Percentiles rank a stretch among this genome's conserved stretches.
These are phyloP conservation scores for Spinacia oleracea DNA, from an alignment of 179 eudicot genomes.

Conservation along the genomic window DNA sequence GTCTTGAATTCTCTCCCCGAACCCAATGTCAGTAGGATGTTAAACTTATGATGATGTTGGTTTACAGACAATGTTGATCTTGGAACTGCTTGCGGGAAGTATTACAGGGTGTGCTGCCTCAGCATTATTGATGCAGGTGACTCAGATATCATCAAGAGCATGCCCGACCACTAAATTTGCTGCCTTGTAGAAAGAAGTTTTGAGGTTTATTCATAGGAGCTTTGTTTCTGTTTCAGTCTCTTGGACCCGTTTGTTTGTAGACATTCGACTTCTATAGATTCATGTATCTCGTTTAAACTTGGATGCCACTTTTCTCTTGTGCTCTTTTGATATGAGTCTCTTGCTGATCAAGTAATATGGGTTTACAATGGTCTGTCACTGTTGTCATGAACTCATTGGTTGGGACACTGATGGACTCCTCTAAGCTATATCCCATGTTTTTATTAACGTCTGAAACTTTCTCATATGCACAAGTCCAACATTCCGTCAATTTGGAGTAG, in stretches of 20 bases:
- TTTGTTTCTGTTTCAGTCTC: not conserved
- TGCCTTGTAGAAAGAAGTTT: constrained; percentile 23
- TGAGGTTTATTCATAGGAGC: constrained; percentile 26
- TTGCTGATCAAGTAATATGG: too few relatives aligned
- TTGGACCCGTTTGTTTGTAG: constrained; percentile 25
- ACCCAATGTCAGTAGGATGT: too few relatives aligned
- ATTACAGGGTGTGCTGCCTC: constrained; percentile 83
- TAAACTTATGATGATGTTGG: not conserved
- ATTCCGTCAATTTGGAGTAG: too few relatives aligned
- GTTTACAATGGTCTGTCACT: too few relatives aligned
- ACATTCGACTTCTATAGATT: constrained; percentile 1
- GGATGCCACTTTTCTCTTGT: not conserved
- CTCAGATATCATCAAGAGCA: constrained; percentile 81
- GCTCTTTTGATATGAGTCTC: too few relatives aligned
- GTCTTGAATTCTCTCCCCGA: too few relatives aligned
- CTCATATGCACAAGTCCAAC: too few relatives aligned
- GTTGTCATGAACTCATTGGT: too few relatives aligned
- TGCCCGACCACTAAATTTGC: constrained; percentile 57
- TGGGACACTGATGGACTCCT: too few relatives aligned
- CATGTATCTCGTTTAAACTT: not conserved
- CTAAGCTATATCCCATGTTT: too few relatives aligned
- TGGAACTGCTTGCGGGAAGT: constrained; percentile 90
- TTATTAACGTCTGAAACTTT: too few relatives aligned
- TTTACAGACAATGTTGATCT: constrained; percentile 75
- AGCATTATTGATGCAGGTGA: constrained; percentile 85